Percentiles rank a stretch among this genome's conserved stretches.
These are phyloP conservation scores for Gnomoniopsis smithogilvyi DNA, from an alignment of 2,329 filamentous ascomycete genomes.

Conservation along the genomic window DNA sequence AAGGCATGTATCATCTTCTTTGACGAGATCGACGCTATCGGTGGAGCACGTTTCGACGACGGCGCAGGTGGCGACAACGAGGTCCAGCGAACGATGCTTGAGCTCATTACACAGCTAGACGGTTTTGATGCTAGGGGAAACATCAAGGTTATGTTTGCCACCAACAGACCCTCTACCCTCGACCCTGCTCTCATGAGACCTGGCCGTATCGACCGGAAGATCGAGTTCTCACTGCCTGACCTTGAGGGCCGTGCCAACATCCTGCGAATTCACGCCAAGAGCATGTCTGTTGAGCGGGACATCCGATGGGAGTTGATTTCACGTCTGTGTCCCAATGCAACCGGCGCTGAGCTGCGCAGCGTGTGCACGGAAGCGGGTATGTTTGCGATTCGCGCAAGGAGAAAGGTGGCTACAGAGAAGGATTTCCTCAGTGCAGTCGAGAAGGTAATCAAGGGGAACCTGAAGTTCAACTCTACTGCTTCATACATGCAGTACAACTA, in stretches of 20 bases:
- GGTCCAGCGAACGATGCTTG: slow-evolving; percentile 96
- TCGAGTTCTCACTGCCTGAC: slow-evolving; percentile 96
- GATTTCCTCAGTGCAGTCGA: slow-evolving; percentile 97
- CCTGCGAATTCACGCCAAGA: slow-evolving; percentile 97
- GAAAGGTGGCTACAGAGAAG: slow-evolving; percentile 98
- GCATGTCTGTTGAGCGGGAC: slow-evolving; percentile 98
- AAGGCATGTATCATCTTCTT: slow-evolving; percentile 99
- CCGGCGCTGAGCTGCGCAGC: slow-evolving; percentile 90
- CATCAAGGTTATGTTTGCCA: slow-evolving; percentile 99
- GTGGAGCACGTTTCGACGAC: slow-evolving; percentile 93
- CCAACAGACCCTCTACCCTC: slow-evolving; percentile 91
- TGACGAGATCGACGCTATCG: slow-evolving; percentile 95
- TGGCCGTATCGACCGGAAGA: slow-evolving; percentile 96
- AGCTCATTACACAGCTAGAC: slow-evolving; percentile 94
- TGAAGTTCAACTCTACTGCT: slow-evolving; percentile 99
- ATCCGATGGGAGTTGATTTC: slow-evolving; percentile 99
- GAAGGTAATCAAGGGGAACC: slow-evolving; percentile 98
- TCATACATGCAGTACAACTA: slow-evolving; percentile 99
- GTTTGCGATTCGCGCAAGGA: slow-evolving; percentile 91
- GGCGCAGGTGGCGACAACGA: slow-evolving; percentile 97
- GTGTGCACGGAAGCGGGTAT: slow-evolving; percentile 98
- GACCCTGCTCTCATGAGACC: slow-evolving; percentile 97
- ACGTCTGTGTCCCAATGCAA: slow-evolving; percentile 93
- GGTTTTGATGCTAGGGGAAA: slow-evolving; percentile 96
- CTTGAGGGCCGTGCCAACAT: slow-evolving; percentile 98